Evolutionary conservation across 495 filamentous ascomycete species (phyloP).

Genomic region (Monascus purpureus): DNA sequence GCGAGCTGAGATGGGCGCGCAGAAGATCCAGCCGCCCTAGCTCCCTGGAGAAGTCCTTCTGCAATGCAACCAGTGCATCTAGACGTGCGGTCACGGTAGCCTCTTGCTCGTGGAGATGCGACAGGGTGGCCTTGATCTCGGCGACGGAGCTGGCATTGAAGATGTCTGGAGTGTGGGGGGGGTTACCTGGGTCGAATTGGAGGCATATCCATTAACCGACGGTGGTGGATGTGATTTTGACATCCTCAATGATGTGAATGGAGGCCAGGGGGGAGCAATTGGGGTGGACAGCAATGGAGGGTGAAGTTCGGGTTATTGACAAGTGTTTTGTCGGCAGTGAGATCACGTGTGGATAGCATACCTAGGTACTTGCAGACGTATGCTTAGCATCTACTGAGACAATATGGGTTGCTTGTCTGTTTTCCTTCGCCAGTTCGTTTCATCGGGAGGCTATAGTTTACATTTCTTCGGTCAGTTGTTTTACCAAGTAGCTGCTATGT

Average conservation of each 20-base stretch:
- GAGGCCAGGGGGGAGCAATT: background rate
- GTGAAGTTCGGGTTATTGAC: slow-evolving; percentile 8
- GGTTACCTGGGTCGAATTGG: slow-evolving; percentile 3
- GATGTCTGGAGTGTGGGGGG: slow-evolving; percentile 30
- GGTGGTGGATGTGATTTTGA: slow-evolving; percentile 6
- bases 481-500: too few species aligned
- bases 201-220: slow-evolving; percentile 17
- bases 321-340: too few species aligned
- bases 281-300: slow-evolving; percentile 4
- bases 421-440: too few species aligned
- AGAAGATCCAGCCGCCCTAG: slow-evolving; percentile 79
- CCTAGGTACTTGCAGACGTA: too few species aligned
- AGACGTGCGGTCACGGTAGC: slow-evolving; percentile 57
- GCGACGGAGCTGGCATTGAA: slow-evolving; percentile 56
- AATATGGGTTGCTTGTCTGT: too few species aligned
- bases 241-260: slow-evolving; percentile 3
- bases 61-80: slow-evolving; percentile 59
- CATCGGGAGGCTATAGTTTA: too few species aligned
- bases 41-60: slow-evolving; percentile 71
- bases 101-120: slow-evolving; percentile 62
- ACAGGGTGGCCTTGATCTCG: slow-evolving; percentile 65
- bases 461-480: too few species aligned
- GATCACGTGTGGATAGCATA: too few species aligned
- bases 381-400: too few species aligned
- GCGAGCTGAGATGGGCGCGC: slow-evolving; percentile 75